Evolutionary conservation across 768 basidiomycete species (phyloP).

Genomic region (Rhodosporidiobolus sp.): DNA sequence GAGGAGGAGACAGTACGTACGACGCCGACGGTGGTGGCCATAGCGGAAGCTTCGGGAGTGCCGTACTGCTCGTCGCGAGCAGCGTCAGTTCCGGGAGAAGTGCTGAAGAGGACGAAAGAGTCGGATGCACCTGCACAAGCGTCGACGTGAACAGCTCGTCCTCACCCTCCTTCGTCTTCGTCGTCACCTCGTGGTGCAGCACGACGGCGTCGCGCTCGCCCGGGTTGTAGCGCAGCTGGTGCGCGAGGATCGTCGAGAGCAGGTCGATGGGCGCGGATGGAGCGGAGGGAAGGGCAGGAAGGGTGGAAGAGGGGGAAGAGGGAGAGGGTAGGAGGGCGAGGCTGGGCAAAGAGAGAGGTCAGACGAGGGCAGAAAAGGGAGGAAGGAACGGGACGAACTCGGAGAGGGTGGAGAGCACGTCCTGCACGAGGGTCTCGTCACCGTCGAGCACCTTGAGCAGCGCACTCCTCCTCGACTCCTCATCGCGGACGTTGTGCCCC

Average conservation of each 20-base stretch:
- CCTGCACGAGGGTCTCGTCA: background rate
- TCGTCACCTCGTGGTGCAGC: slow-evolving; percentile 75
- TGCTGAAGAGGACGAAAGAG: background rate
- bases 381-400: background rate
- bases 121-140: slow-evolving; percentile 30
- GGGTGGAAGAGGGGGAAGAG: slow-evolving; percentile 5
- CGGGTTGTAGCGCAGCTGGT: slow-evolving; percentile 65
- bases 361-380: background rate
- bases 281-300: slow-evolving; percentile 35
- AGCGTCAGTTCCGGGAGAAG: slow-evolving; percentile 55
- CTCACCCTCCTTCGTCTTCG: slow-evolving; percentile 41
- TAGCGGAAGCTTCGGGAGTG: slow-evolving; percentile 62
- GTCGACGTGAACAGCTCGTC: slow-evolving; percentile 30
- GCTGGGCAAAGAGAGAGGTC: slow-evolving; percentile 17
- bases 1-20: slow-evolving; percentile 8
- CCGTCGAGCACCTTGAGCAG: background rate
- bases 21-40: slow-evolving; percentile 80
- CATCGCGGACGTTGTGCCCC: background rate
- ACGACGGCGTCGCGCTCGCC: slow-evolving; percentile 82
- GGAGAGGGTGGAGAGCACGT: background rate
- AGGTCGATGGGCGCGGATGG: slow-evolving; percentile 60
- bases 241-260: slow-evolving; percentile 67
- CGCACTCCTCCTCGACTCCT: background rate
- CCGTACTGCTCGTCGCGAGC: slow-evolving; percentile 71
- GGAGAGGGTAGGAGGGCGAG: slow-evolving; percentile 19